Percentiles rank a stretch among this genome's conserved stretches.
Conservation (phyloP, 306 rosid species). For the Glycine tomentella region DNA sequence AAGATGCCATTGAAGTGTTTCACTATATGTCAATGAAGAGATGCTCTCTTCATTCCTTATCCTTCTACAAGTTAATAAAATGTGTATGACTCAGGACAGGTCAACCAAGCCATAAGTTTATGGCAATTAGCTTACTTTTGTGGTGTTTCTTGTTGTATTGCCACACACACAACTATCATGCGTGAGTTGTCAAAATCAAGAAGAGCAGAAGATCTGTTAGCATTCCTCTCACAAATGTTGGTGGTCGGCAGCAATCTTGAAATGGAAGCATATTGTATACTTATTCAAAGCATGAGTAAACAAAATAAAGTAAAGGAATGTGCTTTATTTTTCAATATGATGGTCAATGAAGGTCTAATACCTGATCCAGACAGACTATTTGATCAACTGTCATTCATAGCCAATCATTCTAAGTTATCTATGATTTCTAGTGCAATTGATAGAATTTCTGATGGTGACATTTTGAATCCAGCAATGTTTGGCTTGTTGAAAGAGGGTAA, state of each 20-base stretch:
- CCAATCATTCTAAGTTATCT: slow-evolving; percentile 60
- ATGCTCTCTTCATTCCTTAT: slow-evolving; percentile 60
- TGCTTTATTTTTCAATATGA: slow-evolving; percentile 64
- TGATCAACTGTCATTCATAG: slow-evolving; percentile 61
- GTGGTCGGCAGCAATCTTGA: slow-evolving; percentile 64
- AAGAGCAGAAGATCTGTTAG: slow-evolving; percentile 51
- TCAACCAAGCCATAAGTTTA: slow-evolving; percentile 59
- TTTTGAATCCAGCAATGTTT: slow-evolving; percentile 58
- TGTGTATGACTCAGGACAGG: slow-evolving; percentile 61
- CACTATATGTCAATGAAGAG: slow-evolving; percentile 66
- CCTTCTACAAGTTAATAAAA: slow-evolving; percentile 67
- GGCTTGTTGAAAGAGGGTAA: slow-evolving; percentile 82
- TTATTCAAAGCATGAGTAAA: slow-evolving; percentile 64
- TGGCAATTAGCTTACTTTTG: slow-evolving; percentile 64
- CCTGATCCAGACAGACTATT: slow-evolving; percentile 71
- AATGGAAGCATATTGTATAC: slow-evolving; percentile 68
- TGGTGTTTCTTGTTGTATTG: slow-evolving; percentile 58
- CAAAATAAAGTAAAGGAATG: slow-evolving; percentile 60
- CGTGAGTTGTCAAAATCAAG: slow-evolving; percentile 56
- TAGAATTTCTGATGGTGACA: slow-evolving; percentile 48
- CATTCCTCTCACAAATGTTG: slow-evolving; percentile 67
- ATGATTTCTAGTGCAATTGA: slow-evolving; percentile 61
- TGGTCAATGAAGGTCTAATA: slow-evolving; percentile 65
- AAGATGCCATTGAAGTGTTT: slow-evolving; percentile 69
- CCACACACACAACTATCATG: slow-evolving; percentile 63